phyloP scores from a whole-genome alignment of 2,329 filamentous ascomycete genomes.

The Graphiopsis chlorocephala region DNA sequence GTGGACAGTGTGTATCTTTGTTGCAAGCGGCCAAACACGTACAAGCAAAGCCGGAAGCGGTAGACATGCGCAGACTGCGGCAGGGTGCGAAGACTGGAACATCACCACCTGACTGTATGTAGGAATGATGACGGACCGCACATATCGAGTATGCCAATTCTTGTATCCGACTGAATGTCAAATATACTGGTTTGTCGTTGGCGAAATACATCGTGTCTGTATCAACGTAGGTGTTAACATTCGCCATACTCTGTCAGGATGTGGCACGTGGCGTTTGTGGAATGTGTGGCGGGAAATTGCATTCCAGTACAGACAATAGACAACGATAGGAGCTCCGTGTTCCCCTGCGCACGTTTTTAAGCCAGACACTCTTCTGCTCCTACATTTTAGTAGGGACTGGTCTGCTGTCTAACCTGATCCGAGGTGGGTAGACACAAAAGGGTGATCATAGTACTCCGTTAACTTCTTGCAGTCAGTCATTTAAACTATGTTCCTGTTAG shows the following conservation, averaged over 20 bases:
- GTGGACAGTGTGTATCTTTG: conserved; percentile 23
- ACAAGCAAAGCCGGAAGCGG: conserved; percentile 17
- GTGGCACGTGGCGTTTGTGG: conserved; percentile 1
- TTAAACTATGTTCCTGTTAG: neutral
- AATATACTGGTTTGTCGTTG: neutral
- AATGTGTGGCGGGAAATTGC: conserved; percentile 10
- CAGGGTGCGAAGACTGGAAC: neutral
- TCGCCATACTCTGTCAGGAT: neutral
- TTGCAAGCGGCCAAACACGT: conserved; percentile 27
- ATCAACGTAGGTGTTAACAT: neutral
- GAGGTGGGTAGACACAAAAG: neutral
- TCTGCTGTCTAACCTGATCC: neutral
- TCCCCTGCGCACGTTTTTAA: neutral
- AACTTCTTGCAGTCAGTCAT: neutral
- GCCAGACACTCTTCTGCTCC: neutral
- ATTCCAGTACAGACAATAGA: conserved; percentile 25
- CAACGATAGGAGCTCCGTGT: neutral
- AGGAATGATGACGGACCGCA: neutral
- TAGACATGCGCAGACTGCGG: neutral
- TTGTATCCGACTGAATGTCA: neutral
- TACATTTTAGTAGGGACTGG: neutral
- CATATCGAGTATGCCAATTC: neutral
- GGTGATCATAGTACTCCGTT: too few relatives aligned
- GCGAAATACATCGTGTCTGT: neutral
- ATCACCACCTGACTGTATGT: neutral